Percentiles rank a stretch among this genome's conserved stretches.
Conservation (phyloP, 768 basidiomycete species). For the Paxillus rubicundulus region DNA sequence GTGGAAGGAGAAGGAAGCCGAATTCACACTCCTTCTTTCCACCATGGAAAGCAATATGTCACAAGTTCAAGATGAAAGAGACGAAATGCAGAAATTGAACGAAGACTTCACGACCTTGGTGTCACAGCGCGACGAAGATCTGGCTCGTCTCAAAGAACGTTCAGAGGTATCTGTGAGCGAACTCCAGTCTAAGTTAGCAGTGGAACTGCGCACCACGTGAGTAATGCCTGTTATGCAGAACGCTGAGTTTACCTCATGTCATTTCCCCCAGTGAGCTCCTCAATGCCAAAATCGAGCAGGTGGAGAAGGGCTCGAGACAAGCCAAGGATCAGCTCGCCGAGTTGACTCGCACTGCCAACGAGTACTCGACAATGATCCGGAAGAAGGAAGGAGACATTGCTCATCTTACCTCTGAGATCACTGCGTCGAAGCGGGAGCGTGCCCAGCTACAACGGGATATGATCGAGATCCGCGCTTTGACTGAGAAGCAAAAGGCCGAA, state of each 20-base stretch:
- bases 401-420: slow-evolving; percentile 51
- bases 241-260: not conserved
- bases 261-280: slow-evolving; percentile 52
- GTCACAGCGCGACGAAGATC: slow-evolving; percentile 76
- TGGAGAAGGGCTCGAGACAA: slow-evolving; percentile 69
- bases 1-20: slow-evolving; percentile 62
- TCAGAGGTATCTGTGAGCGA: slow-evolving; percentile 64
- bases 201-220: slow-evolving; percentile 64
- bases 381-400: slow-evolving; percentile 73
- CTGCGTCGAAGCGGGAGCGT: slow-evolving; percentile 52
- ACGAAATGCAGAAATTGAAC: slow-evolving; percentile 59
- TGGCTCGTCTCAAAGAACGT: slow-evolving; percentile 70
- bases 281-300: slow-evolving; percentile 53
- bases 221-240: slow-evolving; percentile 19
- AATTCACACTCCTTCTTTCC: slow-evolving; percentile 56
- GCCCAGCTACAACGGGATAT: slow-evolving; percentile 56
- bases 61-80: slow-evolving; percentile 53
- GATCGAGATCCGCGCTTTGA: slow-evolving; percentile 63
- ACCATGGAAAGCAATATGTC: slow-evolving; percentile 60
- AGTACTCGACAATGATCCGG: slow-evolving; percentile 72
- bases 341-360: slow-evolving; percentile 70
- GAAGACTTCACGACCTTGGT: slow-evolving; percentile 71
- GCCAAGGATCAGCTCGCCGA: slow-evolving; percentile 76
- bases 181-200: slow-evolving; percentile 65
- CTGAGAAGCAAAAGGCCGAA: slow-evolving; percentile 64